Evolutionary conservation across 1,284 basidiomycete genomes (phyloP), one percentile per base, ranked within the genome.

Genomic region (Leccinum solheimii): DNA sequence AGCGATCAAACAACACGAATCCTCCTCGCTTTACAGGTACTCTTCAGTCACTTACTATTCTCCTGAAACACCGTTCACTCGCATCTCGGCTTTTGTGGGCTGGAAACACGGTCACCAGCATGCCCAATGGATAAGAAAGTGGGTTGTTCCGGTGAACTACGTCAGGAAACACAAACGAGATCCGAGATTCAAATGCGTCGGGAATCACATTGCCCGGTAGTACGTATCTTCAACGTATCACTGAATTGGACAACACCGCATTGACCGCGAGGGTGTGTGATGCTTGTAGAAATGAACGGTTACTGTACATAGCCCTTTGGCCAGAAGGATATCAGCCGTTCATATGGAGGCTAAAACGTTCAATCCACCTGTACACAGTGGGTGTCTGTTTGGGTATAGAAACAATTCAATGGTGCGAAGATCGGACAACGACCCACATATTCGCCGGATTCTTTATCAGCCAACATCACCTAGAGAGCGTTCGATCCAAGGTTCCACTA

Each of bases 401-500:
- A 48, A 53, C 32, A 38, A n/a, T 19, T 21, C 38, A 16, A 5
- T 5, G n/a, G 19, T 5, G 58, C 38, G 36, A 14, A 26, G 11
- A 4, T 27, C 21, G n/a, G 49, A 55, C 49, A 23, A 49, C 26
- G 13, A 55, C 45, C 14, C 38, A 59, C 43, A 26, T 43, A 14
- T 34, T 23, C 14, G 13, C 16, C 8, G 32, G 36, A 8, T 16
- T 10, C 3, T 14, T 52, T 54, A 40, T 55, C 32, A 57, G 34
- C 34, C 3, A 23, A 55, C 36, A 16, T 40, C 13, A 36, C 27
- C 49, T 23, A 60, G 8, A 26, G 48, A 48, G 3, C n/a, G 32
- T 45, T 64, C 64, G 53, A 80, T 71, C 81, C 81, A 82, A 50
- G 69, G 70, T 38, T 73, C 65, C 19, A 82, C 71, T 7, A 81